Evolutionary conservation across 768 basidiomycete genomes (phyloP), one percentile per base, ranked within the genome.

Genomic region (Calocybe gangraenosa): DNA sequence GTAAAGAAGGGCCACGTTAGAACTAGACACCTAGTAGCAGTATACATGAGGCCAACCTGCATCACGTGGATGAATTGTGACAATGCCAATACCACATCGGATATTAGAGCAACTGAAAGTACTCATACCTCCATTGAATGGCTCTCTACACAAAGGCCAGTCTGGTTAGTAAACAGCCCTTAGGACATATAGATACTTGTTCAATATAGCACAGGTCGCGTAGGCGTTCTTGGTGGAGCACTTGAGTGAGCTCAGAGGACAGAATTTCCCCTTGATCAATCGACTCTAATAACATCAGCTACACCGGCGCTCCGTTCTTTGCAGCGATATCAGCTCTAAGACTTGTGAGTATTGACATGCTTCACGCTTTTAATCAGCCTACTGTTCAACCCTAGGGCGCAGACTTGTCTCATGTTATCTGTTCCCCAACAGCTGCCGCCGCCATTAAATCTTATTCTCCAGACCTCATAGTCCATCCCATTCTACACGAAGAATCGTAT

Each of bases 381-480:
- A 31, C 41, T 37, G 19, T 30, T 37, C 17, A 17, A n/a, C 40
- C 20, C 15, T 17, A 90, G 89, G 94, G 94, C 25, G 90, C 86
- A 39, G 95, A 98, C 64, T 74, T 97, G 17, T 93, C 94, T 18
- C 96, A 98, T 73, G 91, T 98, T 47, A 95, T 98, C 44, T 99
- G 96, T 67, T 85, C 94, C 5, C 95, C 95, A 0, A 82, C 80
- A 0, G 95, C 96, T 5, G 92, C 92, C 20, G 76, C 76, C 3
- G 87, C 92, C 36, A 99, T 99, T 73, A 99, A 99, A 68, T 86
- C 89, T 0, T 99, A 97, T 63, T 94, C 91, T 3, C 93, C 93
- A 1, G 94, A 99, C 65, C 68, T 99, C 35, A 99, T 99, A 58
- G 96, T 99, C 0, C 95, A 99, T 58, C 94, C 92, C 1, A 90